Conservation (phyloP, 345 rosid genomes). For the Toxicodendron radicans region DNA sequence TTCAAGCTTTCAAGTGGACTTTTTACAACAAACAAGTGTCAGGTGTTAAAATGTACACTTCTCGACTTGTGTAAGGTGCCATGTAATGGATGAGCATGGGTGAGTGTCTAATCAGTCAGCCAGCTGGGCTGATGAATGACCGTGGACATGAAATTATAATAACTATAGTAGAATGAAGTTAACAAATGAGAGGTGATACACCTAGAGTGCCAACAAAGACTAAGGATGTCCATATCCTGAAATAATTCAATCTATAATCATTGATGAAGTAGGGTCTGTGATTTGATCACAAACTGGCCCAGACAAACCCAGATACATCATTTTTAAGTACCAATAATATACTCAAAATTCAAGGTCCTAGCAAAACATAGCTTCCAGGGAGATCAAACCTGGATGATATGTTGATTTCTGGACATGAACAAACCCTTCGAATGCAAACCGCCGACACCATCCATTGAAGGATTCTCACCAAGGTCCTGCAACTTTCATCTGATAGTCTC, state of each 20-base stretch:
- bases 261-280: constrained; percentile 21
- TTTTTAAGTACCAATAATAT: constrained; percentile 2
- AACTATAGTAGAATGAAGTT: constrained; percentile 1
- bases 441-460: background rate
- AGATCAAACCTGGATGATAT: no score
- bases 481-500: background rate
- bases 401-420: background rate
- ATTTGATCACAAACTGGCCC: background rate
- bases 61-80: background rate
- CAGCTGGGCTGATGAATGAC: background rate
- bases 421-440: background rate
- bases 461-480: background rate
- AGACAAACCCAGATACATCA: background rate
- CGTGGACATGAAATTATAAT: background rate
- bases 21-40: background rate
- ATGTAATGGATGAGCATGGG: background rate
- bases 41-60: background rate
- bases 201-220: constrained; percentile 11
- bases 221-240: background rate
- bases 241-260: constrained; percentile 15
- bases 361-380: no score
- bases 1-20: no score
- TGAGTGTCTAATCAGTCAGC: background rate
- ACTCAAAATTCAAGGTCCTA: constrained; percentile 5
- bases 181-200: constrained; percentile 1